These are phyloP conservation scores for Piper betle DNA, from an alignment of 164 flowering plant genomes.

Conservation along the genomic window DNA sequence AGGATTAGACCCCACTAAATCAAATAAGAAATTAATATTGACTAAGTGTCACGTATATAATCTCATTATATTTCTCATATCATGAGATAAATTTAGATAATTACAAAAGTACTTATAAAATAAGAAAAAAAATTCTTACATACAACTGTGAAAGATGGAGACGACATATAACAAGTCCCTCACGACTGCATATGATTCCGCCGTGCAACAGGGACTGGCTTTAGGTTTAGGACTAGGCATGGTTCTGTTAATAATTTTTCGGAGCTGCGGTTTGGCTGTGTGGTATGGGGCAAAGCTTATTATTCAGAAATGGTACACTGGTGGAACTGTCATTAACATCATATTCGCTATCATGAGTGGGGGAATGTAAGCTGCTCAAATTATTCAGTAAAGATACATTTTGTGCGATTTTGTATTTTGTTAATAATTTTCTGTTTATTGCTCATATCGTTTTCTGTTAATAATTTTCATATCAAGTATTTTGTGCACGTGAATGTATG, in stretches of 20 bases:
- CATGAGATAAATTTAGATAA: too few relatives aligned
- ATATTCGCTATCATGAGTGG: constrained; percentile 45
- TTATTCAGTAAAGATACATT: neutral
- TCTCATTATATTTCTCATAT: too few relatives aligned
- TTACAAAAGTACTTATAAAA: too few relatives aligned
- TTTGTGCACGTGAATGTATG: neutral
- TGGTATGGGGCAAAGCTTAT: constrained; percentile 60
- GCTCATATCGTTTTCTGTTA: too few relatives aligned
- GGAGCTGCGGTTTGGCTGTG: constrained; percentile 43
- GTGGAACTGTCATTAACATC: constrained; percentile 50
- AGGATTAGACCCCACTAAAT: too few relatives aligned
- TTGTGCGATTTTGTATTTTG: too few relatives aligned
- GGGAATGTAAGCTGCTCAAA: constrained; percentile 39
- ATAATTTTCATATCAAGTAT: too few relatives aligned
- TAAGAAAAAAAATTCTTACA: too few relatives aligned
- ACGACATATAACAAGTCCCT: constrained; percentile 36
- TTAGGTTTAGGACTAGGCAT: constrained; percentile 52
- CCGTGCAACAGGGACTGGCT: constrained; percentile 40
- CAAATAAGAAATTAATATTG: too few relatives aligned
- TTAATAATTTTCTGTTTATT: too few relatives aligned
- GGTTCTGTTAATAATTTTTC: constrained; percentile 18
- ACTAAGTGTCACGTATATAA: too few relatives aligned
- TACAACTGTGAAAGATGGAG: too few relatives aligned
- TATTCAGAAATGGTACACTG: constrained; percentile 43
- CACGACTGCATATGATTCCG: constrained; percentile 22